phyloP scores from a whole-genome alignment of 139 green algal genomes.

The Nannochloris sp. region DNA sequence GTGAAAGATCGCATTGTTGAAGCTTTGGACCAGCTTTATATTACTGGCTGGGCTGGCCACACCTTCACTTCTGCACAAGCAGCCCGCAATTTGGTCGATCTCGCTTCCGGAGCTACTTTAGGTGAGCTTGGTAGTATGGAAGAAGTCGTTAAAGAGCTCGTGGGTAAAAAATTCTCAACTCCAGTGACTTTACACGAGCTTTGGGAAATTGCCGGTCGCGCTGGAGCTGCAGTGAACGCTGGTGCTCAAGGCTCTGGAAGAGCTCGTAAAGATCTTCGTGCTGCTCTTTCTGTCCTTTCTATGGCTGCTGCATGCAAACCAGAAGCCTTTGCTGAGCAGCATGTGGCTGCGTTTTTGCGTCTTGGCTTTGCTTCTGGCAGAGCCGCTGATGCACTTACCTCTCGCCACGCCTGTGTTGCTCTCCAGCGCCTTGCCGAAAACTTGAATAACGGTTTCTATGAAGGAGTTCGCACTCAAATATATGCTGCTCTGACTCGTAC shows the following conservation, averaged over 20 bases:
- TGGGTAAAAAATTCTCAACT: slow-evolving; percentile 31
- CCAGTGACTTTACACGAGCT: slow-evolving; percentile 28
- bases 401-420: slow-evolving; percentile 43
- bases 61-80: slow-evolving; percentile 18
- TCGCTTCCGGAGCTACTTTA: slow-evolving; percentile 46
- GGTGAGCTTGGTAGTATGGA: slow-evolving; percentile 72
- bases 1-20: slow-evolving; percentile 63
- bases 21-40: slow-evolving; percentile 59
- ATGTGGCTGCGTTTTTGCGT: slow-evolving; percentile 39
- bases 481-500: slow-evolving; percentile 31
- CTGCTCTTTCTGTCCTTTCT: slow-evolving; percentile 50
- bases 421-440: slow-evolving; percentile 21
- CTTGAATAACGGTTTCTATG: slow-evolving; percentile 17
- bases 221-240: neutral
- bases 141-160: slow-evolving; percentile 39
- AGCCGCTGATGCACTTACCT: slow-evolving; percentile 44
- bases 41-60: slow-evolving; percentile 32
- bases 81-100: slow-evolving; percentile 48
- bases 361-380: slow-evolving; percentile 9
- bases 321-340: slow-evolving; percentile 27
- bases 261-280: slow-evolving; percentile 23
- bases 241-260: neutral
- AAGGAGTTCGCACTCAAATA: slow-evolving; percentile 18
- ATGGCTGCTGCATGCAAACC: slow-evolving; percentile 47
- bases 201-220: slow-evolving; percentile 11